Evolutionary conservation across 768 basidiomycete species (phyloP).

Genomic region (Sporobolomyces phaffii): DNA sequence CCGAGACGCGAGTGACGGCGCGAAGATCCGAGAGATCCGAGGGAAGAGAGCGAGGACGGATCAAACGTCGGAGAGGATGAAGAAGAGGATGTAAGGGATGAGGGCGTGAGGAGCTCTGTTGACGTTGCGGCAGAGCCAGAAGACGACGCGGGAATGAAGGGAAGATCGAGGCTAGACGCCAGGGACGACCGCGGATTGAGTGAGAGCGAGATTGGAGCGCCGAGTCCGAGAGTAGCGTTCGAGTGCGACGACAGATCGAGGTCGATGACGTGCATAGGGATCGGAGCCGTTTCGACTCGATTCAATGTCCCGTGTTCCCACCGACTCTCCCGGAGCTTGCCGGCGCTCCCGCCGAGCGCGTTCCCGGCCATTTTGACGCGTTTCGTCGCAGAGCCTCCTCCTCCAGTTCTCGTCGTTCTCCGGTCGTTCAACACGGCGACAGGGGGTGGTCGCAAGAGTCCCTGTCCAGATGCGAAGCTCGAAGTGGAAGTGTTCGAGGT

Average conservation of each 20-base stretch:
- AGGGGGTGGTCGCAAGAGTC: background rate
- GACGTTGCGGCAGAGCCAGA: background rate
- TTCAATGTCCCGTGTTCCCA: background rate
- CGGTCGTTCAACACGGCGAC: constrained; percentile 4
- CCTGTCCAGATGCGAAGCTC: background rate
- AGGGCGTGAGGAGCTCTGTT: background rate
- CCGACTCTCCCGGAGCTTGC: background rate
- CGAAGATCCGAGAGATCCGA: background rate
- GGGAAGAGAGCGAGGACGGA: background rate
- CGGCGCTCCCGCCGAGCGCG: background rate
- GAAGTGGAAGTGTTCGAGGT: background rate
- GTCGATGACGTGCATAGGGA: background rate
- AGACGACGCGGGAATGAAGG: background rate
- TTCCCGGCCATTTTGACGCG: background rate
- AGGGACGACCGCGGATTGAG: background rate
- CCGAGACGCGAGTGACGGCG: constrained; percentile 5
- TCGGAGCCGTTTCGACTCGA: background rate
- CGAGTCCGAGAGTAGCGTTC: constrained; percentile 9
- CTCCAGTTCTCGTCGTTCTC: background rate
- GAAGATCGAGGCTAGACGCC: background rate
- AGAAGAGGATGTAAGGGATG: background rate
- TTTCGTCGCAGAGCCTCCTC: background rate
- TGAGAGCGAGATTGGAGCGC: constrained; percentile 3
- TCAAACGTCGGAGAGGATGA: background rate
- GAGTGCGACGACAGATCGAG: background rate